Evolutionary conservation across 441 rosid species (phyloP).

Genomic region (Euphorbia celastroides): DNA sequence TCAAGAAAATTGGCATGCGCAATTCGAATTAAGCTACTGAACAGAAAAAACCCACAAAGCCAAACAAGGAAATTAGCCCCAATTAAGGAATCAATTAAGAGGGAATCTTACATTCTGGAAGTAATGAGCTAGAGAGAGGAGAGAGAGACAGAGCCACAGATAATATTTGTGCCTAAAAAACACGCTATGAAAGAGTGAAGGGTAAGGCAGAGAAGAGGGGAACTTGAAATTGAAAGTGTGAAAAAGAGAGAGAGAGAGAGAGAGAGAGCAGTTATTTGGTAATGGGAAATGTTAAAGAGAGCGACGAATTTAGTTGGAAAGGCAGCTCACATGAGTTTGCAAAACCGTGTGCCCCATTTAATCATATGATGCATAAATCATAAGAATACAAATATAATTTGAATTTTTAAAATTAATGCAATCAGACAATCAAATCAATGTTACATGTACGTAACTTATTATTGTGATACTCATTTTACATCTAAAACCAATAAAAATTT

Average conservation of each 20-base stretch:
- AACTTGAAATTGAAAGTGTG: no score
- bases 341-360: slow-evolving; percentile 11
- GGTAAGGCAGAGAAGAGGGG: no score
- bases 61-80: background rate
- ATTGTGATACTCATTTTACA: no score
- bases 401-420: no score
- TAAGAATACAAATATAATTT: no score
- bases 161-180: slow-evolving; percentile 15
- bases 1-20: slow-evolving; percentile 41
- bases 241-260: no score
- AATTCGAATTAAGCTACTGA: background rate
- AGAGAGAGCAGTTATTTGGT: background rate
- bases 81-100: background rate
- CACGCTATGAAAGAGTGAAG: slow-evolving; percentile 7
- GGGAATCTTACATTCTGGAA: background rate
- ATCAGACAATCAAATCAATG: no score
- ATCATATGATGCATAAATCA: background rate
- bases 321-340: slow-evolving; percentile 26
- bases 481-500: no score
- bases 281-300: slow-evolving; percentile 8
- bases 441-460: no score
- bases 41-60: background rate
- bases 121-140: background rate
- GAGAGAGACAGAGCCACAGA: no score
- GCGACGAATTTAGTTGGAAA: slow-evolving; percentile 15